A percentile compares a stretch with the other conserved stretches of the same genome.
Evolutionary conservation across 2,329 filamentous ascomycete genomes (phyloP).

Genomic region (Thelonectria blattea): DNA sequence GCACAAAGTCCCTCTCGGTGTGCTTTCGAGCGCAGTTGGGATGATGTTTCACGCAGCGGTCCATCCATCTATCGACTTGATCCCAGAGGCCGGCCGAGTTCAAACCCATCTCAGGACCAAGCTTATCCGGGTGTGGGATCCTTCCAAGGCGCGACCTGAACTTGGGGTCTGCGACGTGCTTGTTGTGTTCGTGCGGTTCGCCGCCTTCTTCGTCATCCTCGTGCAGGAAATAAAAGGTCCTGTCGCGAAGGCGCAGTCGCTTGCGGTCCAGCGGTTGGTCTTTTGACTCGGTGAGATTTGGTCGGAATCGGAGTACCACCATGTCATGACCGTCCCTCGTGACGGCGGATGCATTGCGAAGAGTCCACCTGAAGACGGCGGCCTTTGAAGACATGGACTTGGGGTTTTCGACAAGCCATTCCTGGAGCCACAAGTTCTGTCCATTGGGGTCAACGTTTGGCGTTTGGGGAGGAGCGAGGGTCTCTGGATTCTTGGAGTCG

Average conservation of each 20-base stretch:
- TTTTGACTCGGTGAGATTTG: neutral
- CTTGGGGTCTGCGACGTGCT: neutral
- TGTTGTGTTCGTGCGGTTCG: neutral
- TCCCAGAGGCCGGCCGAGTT: neutral
- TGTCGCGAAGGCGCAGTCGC: neutral
- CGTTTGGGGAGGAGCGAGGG: too few relatives aligned
- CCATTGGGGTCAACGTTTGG: neutral
- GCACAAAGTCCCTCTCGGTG: neutral
- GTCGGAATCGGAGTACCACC: neutral
- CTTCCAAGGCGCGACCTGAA: neutral
- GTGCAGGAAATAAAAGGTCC: neutral
- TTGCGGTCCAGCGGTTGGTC: neutral
- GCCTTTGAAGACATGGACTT: too few relatives aligned
- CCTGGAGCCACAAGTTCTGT: neutral
- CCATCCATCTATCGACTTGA: slow-evolving; percentile 3
- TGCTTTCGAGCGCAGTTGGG: neutral
- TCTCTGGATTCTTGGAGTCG: too few relatives aligned
- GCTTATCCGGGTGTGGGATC: neutral
- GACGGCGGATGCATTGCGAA: neutral
- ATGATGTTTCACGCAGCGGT: neutral
- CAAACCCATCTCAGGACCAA: neutral
- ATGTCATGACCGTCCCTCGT: neutral
- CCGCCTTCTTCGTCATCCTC: neutral
- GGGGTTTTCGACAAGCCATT: neutral
- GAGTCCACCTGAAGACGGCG: neutral